Evolutionary conservation across 108 stramenopile species (phyloP), one percentile per base, ranked within the genome.

Genomic region (Nitzschia sp.): DNA sequence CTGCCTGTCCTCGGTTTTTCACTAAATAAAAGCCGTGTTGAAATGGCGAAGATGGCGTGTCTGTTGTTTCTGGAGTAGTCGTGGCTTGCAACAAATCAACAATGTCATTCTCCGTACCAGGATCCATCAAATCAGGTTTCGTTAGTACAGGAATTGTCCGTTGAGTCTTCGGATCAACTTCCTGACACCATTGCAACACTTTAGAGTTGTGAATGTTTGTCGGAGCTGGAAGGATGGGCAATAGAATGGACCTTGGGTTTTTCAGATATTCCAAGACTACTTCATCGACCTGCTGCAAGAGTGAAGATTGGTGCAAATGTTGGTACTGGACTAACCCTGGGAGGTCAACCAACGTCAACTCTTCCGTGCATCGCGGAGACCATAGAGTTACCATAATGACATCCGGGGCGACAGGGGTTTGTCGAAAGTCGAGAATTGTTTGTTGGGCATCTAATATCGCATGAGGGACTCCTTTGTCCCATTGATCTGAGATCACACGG

Each of bases 71-170:
- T 17, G n/a, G 1, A 17, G 14, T 17, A 6, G 2, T 48, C 19
- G 58, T 17, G 12, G 6, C 15, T 20, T 38, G 42, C 43, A 88
- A 71, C 25, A 85, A 69, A 7, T 83, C 76, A 39, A 71, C 46
- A 9, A 88, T 83, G 25, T 67, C 65, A 21, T 53, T 21, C 63
- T 88, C 82, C 52, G 67, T 83, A 0, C 87, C 87, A 38, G 56
- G 75, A 72, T 89, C 89, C 42, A 96, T 85, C 46, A 93, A 70
- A 72, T 96, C 96, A 9, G 92, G 90, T 66, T 96, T 96, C 7
- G 96, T 96, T 14, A 95, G 58, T 37, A 95, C 94, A 8, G 90
- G 92, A 48, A 95, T 81, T 7, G 94, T 96, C 3, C 92, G 85
- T 55, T 68, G 41, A 15, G 85, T 86, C 12, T 54, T 39, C 8